Base-by-base conservation (phyloP, 2,329 filamentous ascomycete species). In the Corniculantispora saksenae region DNA sequence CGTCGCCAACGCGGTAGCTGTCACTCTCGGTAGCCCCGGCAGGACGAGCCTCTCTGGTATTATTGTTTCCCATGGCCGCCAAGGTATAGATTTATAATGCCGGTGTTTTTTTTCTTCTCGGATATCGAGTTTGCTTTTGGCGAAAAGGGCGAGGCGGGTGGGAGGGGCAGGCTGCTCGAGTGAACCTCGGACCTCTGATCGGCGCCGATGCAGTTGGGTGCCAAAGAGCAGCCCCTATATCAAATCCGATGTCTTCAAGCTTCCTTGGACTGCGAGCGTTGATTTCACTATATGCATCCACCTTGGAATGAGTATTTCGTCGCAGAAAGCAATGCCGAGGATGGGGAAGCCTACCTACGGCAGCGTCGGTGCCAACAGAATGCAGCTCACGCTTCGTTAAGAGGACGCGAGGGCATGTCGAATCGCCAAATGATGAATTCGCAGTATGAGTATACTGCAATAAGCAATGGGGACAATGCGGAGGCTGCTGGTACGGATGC, bases 41-140 rank as follows among this genome's bases (percentile, higher is more conserved):
- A 61, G 70, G 68, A 58, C 78, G 78, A 48, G 78, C 75, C 68
- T 80, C 78, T 67, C 77, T 80, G 29, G 78, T 75, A 66, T 71
- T 80, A 32, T 74, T 74, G 65, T 80, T 80, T 54, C 78, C 78
- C 78, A 80, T 80, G 35, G 38, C 21, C 19, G 9, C 8, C 5
- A 8, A 8, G 47, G 13, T 62, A 25, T 35, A 15, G 15, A 25
- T 60, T 13, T 45, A 17, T 40, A 15, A n/a, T 21, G 23, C n/a
- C 17, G 5, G n/a, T 47, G 9, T 55, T 17, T 21, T n/a, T 10
- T 29, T 17, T 21, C 13, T 10, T 29, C 9, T 55, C 5, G 45
- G n/a, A 4, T 40, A 15, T 61, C 23, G n/a, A 19, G 23, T 35
- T n/a, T 45, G n/a, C 35, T 45, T 51, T 63, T 67, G 57, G 47